A percentile compares a stretch with the other conserved stretches of the same genome.
Evolutionary conservation across 495 filamentous ascomycete species (phyloP).

Genomic region (Hypoxylon trugodes): DNA sequence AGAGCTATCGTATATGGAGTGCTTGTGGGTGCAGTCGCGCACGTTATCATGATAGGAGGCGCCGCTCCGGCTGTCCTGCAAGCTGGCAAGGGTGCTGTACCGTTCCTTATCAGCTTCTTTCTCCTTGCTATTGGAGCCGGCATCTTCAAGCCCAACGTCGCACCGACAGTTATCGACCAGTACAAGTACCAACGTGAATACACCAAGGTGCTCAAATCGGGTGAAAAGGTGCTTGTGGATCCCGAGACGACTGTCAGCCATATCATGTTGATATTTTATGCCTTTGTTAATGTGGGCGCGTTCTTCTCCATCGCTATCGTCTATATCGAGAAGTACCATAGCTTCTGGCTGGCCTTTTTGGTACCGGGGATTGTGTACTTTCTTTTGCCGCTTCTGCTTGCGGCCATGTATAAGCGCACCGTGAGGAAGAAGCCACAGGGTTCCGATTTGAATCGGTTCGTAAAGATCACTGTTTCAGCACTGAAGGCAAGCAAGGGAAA

Average conservation of each 20-base stretch:
- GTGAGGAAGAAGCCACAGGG: conserved; percentile 50
- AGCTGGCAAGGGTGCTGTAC: conserved; percentile 56
- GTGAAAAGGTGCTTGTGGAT: conserved; percentile 77
- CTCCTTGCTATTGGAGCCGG: conserved; percentile 64
- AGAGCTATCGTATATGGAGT: conserved; percentile 63
- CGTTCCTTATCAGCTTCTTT: conserved; percentile 61
- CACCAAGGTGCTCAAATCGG: conserved; percentile 68
- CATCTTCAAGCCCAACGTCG: conserved; percentile 74
- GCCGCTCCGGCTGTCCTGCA: conserved; percentile 62
- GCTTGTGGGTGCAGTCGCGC: conserved; percentile 61
- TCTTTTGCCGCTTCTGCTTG: conserved; percentile 55
- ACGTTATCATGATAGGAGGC: conserved; percentile 63
- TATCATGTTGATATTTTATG: conserved; percentile 71
- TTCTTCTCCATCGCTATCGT: conserved; percentile 72
- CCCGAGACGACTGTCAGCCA: conserved; percentile 74
- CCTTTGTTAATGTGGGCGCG: conserved; percentile 76
- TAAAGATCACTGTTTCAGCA: conserved; percentile 50
- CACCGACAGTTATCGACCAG: conserved; percentile 75
- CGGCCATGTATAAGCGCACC: conserved; percentile 51
- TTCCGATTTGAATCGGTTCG: conserved; percentile 51
- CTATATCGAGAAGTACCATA: conserved; percentile 70
- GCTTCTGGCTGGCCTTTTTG: conserved; percentile 74
- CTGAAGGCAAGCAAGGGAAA: conserved; percentile 54
- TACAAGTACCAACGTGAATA: conserved; percentile 57
- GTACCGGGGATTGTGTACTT: conserved; percentile 59